Evolutionary conservation across 2,329 filamentous ascomycete species (phyloP).

Genomic region (Cladophialophora chaetospira): DNA sequence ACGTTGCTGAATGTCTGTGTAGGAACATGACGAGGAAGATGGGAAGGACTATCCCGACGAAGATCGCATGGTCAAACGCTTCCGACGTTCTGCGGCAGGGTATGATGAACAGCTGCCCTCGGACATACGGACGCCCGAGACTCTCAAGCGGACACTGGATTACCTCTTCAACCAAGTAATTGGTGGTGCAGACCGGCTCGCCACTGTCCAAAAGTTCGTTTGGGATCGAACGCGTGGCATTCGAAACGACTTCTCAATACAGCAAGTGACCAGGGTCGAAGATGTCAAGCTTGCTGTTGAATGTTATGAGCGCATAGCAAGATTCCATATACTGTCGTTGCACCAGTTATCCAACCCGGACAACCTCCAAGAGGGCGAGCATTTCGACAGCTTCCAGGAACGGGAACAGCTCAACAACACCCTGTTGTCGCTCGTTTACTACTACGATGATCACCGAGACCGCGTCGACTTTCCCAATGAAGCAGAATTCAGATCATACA

Average conservation of each 20-base stretch:
- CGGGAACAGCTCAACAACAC: slow-evolving; percentile 66
- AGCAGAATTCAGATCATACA: slow-evolving; percentile 65
- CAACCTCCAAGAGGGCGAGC: slow-evolving; percentile 52
- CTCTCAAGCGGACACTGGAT: slow-evolving; percentile 50
- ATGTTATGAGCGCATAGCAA: slow-evolving; percentile 64
- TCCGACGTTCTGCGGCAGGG: slow-evolving; percentile 63
- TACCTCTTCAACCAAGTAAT: slow-evolving; percentile 55
- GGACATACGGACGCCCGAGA: slow-evolving; percentile 61
- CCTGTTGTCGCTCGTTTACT: slow-evolving; percentile 61
- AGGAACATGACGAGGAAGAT: slow-evolving; percentile 28
- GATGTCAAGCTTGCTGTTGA: slow-evolving; percentile 60
- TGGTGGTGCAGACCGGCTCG: slow-evolving; percentile 51
- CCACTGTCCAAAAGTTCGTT: slow-evolving; percentile 62
- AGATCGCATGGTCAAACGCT: slow-evolving; percentile 64
- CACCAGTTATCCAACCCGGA: slow-evolving; percentile 59
- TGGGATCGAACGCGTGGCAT: slow-evolving; percentile 68
- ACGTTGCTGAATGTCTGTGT: slow-evolving; percentile 8
- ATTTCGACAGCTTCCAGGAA: slow-evolving; percentile 61
- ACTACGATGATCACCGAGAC: slow-evolving; percentile 58
- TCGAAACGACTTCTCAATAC: slow-evolving; percentile 66
- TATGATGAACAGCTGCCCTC: slow-evolving; percentile 65
- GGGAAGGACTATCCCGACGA: slow-evolving; percentile 47
- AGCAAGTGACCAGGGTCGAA: slow-evolving; percentile 58
- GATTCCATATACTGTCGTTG: slow-evolving; percentile 64
- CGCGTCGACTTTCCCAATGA: slow-evolving; percentile 58